These are phyloP conservation scores for Raphanus sativus DNA, from an alignment of 345 rosid species.

Conservation along the genomic window DNA sequence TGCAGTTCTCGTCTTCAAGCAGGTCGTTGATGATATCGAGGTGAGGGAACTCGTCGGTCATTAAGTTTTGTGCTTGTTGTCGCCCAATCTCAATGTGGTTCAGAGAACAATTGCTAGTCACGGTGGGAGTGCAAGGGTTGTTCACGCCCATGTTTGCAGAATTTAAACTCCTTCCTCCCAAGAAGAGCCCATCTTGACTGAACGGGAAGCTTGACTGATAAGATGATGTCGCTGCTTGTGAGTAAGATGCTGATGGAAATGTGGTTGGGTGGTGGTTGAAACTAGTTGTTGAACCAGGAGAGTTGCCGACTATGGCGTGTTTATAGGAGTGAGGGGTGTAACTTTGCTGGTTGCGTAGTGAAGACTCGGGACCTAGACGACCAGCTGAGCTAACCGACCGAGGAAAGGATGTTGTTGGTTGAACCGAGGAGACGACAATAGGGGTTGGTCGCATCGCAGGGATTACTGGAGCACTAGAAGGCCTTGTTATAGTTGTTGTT, in stretches of 20 bases:
- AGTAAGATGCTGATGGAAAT: conserved; percentile 41
- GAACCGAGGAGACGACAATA: conserved; percentile 49
- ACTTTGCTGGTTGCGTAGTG: conserved; percentile 51
- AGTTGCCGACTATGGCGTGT: conserved; percentile 74
- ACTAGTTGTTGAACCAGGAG: conserved; percentile 52
- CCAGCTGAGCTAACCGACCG: conserved; percentile 88
- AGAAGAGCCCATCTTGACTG: conserved; percentile 37
- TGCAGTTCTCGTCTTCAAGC: conserved; percentile 83
- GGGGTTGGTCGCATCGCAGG: conserved; percentile 61
- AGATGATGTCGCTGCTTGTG: conserved; percentile 45
- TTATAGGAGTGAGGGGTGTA: conserved; percentile 73
- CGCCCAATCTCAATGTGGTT: conserved; percentile 46
- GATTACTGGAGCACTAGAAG: conserved; percentile 82
- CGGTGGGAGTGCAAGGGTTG: conserved; percentile 14
- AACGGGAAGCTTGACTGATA: conserved; percentile 57
- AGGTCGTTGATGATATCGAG: conserved; percentile 94
- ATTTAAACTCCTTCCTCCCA: conserved; percentile 51
- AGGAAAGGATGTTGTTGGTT: conserved; percentile 62
- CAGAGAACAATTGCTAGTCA: conserved; percentile 25
- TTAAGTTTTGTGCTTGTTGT: conserved; percentile 50
- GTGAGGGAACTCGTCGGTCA: conserved; percentile 88
- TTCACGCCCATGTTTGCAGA: conserved; percentile 24
- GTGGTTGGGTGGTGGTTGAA: conserved; percentile 47
- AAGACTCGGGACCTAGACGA: conserved; percentile 65
- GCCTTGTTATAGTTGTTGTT: conserved; percentile 69